These are phyloP conservation scores for Gossypium rotundifolium DNA, from an alignment of 345 rosid genomes.

Conservation along the genomic window DNA sequence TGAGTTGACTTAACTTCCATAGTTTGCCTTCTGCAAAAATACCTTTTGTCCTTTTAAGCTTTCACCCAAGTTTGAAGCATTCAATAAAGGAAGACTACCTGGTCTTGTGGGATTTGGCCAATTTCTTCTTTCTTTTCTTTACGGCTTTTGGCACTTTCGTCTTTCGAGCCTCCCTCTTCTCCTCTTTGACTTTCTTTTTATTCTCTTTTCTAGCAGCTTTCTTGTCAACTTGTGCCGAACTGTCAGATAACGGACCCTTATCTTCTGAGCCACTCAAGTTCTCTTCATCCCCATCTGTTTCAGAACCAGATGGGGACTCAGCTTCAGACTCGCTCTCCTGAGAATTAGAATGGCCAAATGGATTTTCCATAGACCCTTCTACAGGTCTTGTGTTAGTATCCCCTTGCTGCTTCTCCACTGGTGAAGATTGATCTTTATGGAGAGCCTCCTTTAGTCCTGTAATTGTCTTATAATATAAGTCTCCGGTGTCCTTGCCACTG, in stretches of 20 bases:
- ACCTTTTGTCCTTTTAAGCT: background rate
- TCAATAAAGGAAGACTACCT: conserved; percentile 16
- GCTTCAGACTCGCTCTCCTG: conserved; percentile 19
- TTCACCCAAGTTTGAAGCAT: background rate
- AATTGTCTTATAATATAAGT: conserved; percentile 70
- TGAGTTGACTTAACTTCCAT: conserved; percentile 22
- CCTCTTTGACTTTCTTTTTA: conserved; percentile 95
- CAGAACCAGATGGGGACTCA: conserved; percentile 24
- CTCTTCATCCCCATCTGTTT: conserved; percentile 35
- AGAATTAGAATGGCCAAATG: conserved; percentile 6
- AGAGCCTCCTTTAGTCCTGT: conserved; percentile 81
- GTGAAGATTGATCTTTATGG: conserved; percentile 22
- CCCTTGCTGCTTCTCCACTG: conserved; percentile 10
- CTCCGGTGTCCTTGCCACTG: conserved; percentile 70
- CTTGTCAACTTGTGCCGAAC: conserved; percentile 36
- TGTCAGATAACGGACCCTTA: conserved; percentile 15
- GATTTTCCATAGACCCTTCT: conserved; percentile 15
- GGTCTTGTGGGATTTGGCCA: conserved; percentile 47
- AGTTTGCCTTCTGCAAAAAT: background rate
- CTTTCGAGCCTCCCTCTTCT: conserved; percentile 83
- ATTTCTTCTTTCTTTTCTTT: conserved; percentile 85
- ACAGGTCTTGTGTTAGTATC: conserved; percentile 13
- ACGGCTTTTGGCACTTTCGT: conserved; percentile 79
- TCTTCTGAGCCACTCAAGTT: conserved; percentile 32
- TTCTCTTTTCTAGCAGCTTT: conserved; percentile 89